These are phyloP conservation scores for Dipsacomyces acuminosporus DNA, from an alignment of 371 early-diverging fungal species.

Conservation along the genomic window DNA sequence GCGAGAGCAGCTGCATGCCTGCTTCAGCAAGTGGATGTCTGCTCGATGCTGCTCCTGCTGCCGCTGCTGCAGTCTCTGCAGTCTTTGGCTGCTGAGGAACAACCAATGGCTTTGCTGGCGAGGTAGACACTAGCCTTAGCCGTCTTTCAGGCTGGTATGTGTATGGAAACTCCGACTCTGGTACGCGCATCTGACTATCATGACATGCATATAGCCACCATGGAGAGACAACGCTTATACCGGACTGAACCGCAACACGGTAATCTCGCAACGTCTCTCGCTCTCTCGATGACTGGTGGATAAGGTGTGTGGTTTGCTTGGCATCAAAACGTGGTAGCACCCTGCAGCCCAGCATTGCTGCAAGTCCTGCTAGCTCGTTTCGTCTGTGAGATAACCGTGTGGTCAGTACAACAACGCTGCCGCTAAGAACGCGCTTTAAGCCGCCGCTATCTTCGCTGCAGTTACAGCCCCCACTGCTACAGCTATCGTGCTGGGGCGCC, in stretches of 20 bases:
- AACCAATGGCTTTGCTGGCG: constrained; percentile 2
- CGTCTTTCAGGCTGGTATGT: constrained; percentile 43
- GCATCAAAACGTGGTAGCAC: constrained; percentile 28
- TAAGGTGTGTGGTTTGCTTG: constrained; percentile 34
- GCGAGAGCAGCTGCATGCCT: too few relatives aligned
- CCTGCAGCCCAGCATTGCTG: constrained; percentile 33
- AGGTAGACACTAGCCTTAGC: constrained; percentile 19
- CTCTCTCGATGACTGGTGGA: constrained; percentile 46
- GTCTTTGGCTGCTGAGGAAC: not conserved
- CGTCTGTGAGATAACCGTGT: constrained; percentile 35
- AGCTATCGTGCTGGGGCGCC: not conserved
- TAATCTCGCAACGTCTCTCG: constrained; percentile 37
- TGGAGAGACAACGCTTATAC: constrained; percentile 41
- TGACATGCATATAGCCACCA: constrained; percentile 47
- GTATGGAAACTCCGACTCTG: constrained; percentile 33
- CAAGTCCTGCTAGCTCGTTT: constrained; percentile 30
- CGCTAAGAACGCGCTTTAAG: constrained; percentile 13
- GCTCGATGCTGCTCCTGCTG: too few relatives aligned
- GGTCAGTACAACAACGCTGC: constrained; percentile 35
- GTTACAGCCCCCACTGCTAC: not conserved
- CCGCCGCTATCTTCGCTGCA: not conserved
- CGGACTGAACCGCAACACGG: constrained; percentile 15
- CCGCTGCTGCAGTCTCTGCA: not conserved
- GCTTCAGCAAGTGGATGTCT: too few relatives aligned
- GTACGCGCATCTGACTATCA: constrained; percentile 7